Evolutionary conservation across 345 rosid genomes (phyloP), one percentile per base, ranked within the genome.

Genomic region (Sisymbrium irio): DNA sequence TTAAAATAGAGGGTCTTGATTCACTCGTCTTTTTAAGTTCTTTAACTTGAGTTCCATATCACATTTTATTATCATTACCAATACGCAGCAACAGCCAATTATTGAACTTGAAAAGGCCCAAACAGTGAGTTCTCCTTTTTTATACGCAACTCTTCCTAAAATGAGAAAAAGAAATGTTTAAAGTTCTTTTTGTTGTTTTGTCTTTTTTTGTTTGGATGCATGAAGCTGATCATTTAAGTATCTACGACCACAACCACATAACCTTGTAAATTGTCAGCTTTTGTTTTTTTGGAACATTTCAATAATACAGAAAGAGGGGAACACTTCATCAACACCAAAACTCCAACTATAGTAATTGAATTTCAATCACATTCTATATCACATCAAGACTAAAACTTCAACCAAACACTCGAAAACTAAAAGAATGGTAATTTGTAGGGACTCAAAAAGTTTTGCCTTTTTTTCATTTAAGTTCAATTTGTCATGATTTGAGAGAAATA

Each of bases 341-440:
- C 74, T 46, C 41, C 20, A 62, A 62, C 62, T 30, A 62, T 3
- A 54, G 64, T 53, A 54, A 42, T 69, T 70, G 66, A 54, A 32
- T 72, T 69, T 70, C 74, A 54, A 32, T 72, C 64, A 72, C 51
- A 63, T 72, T 72, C 9, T 1, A 63, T 11, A 64, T 73, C 71
- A 64, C 65, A 73, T 73, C 77, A 63, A 44, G 40, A 25, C 55
- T 4, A 64, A 41, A 63, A 11, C 36, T 73, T 65, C 77, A 65
- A 65, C 65, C 3, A 12, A 37, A 33, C 57, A 73, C 71, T 73
- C 47, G 20, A 55, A 62, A 64, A 55, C 50, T 73, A 33, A 55
- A 55, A 35, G 58, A 44, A 65, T 73, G 27, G 7, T 61, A 50
- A 46, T 27, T 17, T 61, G 62, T 62, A 56, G 49, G 77, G 59